Base-by-base conservation (phyloP, 108 stramenopile species). In the Fragilariopsis cylindrus region DNA sequence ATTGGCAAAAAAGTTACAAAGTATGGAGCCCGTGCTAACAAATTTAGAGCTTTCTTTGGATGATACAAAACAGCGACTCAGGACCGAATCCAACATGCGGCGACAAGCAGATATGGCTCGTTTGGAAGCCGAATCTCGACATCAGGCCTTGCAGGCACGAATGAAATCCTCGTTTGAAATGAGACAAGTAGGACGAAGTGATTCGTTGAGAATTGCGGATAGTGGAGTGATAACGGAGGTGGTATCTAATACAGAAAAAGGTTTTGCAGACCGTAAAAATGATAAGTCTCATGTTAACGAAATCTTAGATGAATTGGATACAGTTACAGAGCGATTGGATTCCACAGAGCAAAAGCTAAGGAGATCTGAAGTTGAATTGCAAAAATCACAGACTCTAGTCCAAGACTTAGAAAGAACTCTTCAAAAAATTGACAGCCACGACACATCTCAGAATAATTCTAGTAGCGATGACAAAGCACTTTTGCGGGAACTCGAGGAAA, bases 281-380 rank as follows among this genome's bases (percentile, higher is more conserved):
- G 75, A 81, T 63, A 83, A 77, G 12, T 84, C 87, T 58, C 84
- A 84, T 43, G 57, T 46, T 30, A 30, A 30, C 65, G 84, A 81
- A 39, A 57, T 90, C 9, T 82, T 84, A 48, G 85, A 88, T 60
- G 90, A 91, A 63, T 75, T 91, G 46, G 90, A 91, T 60, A 45
- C 76, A 6, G 87, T 87, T 11, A 87, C 88, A 1, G 90, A 89
- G 60, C 86, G 87, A 67, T 72, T 91, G 21, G 84, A 87, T 62
- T 76, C 76, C 9, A 80, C 90, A 8, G 84, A 88, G 69, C 78
- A 82, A 54, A 84, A 82, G 49, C 70, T 88, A 16, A 79, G 84
- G 19, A 76, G 56, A 57, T 73, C 85, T 5, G 84, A 90, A 71
- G 79, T 70, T 16, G 52, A 72, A 53, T 30, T 83, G 12, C 68